phyloP scores from a whole-genome alignment of 495 filamentous ascomycete genomes.

The Aspergillus olivimuriae region DNA sequence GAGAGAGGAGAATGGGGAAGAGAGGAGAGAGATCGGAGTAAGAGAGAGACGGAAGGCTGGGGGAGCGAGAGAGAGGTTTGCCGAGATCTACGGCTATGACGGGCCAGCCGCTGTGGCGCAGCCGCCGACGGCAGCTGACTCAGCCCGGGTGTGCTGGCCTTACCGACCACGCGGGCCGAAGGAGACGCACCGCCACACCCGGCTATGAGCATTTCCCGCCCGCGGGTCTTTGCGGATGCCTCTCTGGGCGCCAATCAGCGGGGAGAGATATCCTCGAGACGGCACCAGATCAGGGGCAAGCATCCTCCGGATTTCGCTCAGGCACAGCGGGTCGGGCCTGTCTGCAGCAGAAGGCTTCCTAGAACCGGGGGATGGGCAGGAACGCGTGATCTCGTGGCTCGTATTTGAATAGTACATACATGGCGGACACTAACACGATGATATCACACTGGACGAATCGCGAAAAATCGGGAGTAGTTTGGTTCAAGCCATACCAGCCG shows the following conservation, averaged over 20 bases:
- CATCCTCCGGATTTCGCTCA: no score
- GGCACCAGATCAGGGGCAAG: no score
- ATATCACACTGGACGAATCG: no score
- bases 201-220: slow-evolving; percentile 21
- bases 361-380: no score
- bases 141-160: slow-evolving; percentile 1
- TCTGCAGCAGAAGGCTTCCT: no score
- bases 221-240: slow-evolving; percentile 20
- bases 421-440: no score
- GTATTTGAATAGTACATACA: no score
- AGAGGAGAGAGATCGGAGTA: slow-evolving; percentile 9
- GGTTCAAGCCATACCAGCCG: no score
- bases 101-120: slow-evolving; percentile 13
- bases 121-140: slow-evolving; percentile 9
- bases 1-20: slow-evolving; percentile 2
- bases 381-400: no score
- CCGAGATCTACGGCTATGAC: slow-evolving; percentile 22
- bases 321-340: no score
- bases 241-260: slow-evolving; percentile 7
- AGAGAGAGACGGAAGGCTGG: slow-evolving; percentile 1
- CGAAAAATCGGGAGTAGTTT: no score
- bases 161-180: slow-evolving; percentile 9
- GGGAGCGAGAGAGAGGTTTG: no score
- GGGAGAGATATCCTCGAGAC: neutral
- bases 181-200: slow-evolving; percentile 19